A percentile compares a stretch with the other conserved stretches of the same genome.
These are phyloP conservation scores for Colletotrichum sojae DNA, from an alignment of 2,329 filamentous ascomycete species.

Conservation along the genomic window DNA sequence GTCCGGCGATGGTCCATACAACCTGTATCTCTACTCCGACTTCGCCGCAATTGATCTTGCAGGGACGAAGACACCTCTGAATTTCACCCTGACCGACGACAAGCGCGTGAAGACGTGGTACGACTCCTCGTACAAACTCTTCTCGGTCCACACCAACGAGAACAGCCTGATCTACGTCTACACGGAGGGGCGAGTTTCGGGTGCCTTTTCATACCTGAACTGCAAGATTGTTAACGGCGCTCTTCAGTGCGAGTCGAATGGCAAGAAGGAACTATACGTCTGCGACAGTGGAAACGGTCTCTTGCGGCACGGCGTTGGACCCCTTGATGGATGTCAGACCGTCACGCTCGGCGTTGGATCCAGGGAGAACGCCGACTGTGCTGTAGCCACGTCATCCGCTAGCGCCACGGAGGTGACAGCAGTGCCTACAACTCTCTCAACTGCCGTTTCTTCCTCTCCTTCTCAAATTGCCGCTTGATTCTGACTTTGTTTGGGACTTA, in stretches of 20 bases:
- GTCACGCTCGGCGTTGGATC: conserved; percentile 4
- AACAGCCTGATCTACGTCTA: conserved; percentile 43
- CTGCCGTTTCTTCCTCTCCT: neutral
- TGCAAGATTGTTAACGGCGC: conserved; percentile 18
- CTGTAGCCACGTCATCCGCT: neutral
- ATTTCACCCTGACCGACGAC: conserved; percentile 1
- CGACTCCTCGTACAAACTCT: conserved; percentile 15
- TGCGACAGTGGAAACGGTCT: conserved; percentile 31
- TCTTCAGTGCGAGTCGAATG: conserved; percentile 20
- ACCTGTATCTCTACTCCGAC: conserved; percentile 39
- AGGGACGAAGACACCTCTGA: conserved; percentile 14
- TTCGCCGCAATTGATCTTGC: conserved; percentile 39
- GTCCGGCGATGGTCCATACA: conserved; percentile 17
- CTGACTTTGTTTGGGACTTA: no score
- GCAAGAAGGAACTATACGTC: conserved; percentile 31
- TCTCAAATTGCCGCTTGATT: no score
- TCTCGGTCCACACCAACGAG: conserved; percentile 38
- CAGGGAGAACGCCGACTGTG: conserved; percentile 5
- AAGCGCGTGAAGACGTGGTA: neutral
- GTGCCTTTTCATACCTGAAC: conserved; percentile 35
- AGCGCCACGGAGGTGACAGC: conserved; percentile 3
- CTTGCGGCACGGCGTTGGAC: conserved; percentile 12
- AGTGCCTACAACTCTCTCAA: conserved; percentile 6
- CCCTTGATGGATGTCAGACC: conserved; percentile 13
- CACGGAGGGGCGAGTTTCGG: conserved; percentile 1